phyloP scores from a whole-genome alignment of 371 early-diverging fungal species.

The Sporodiniella umbellata region DNA sequence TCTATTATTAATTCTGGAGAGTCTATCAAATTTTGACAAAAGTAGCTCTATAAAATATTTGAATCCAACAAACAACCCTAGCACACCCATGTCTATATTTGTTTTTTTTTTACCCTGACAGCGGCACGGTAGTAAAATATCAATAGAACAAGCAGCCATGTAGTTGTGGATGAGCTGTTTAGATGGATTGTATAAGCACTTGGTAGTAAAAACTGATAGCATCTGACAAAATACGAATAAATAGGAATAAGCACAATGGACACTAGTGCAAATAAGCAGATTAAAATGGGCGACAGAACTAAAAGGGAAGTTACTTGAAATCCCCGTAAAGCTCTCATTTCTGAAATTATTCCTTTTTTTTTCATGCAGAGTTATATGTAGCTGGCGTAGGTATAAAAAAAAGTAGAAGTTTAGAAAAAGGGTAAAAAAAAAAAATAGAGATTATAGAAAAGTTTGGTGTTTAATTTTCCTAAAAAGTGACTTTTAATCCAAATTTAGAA shows the following conservation, averaged over 20 bases:
- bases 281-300: slow-evolving; percentile 8
- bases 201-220: neutral
- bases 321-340: slow-evolving; percentile 12
- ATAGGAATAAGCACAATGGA: slow-evolving; percentile 4
- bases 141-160: neutral
- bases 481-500: too few species aligned
- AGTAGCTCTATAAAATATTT: neutral
- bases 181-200: neutral
- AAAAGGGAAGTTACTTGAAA: slow-evolving; percentile 11
- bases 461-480: too few species aligned
- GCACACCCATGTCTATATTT: neutral
- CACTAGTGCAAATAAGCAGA: slow-evolving; percentile 10
- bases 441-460: neutral
- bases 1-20: too few species aligned
- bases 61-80: slow-evolving; percentile 5
- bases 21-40: neutral
- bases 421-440: neutral
- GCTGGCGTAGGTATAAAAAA: neutral
- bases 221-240: neutral
- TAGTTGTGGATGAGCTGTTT: neutral
- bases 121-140: neutral
- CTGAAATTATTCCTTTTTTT: too few species aligned
- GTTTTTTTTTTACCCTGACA: neutral
- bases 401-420: neutral
- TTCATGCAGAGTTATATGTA: too few species aligned